These are phyloP conservation scores for Myriosclerotinia curreyana DNA, from an alignment of 2,329 filamentous ascomycete species.

Conservation along the genomic window DNA sequence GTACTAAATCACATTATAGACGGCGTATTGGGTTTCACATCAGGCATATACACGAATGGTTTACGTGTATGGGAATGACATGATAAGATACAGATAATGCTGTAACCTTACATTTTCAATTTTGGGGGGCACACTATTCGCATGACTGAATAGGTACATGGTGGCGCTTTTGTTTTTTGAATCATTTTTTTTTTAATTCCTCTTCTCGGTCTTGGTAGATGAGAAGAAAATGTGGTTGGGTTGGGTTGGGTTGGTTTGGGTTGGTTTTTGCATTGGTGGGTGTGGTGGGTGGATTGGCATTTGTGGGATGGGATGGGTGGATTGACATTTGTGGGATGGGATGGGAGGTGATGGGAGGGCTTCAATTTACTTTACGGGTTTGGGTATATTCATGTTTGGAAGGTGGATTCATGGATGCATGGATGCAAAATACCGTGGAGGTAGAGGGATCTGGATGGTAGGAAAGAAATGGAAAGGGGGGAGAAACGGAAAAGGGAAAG, in stretches of 20 bases:
- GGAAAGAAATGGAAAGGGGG: not conserved
- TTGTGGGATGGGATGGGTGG: not conserved
- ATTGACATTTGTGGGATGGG: not conserved
- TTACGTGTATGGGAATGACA: not conserved
- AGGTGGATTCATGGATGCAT: not conserved
- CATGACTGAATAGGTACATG: too few species aligned
- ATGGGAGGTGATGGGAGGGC: not conserved
- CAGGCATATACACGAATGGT: conserved; percentile 1
- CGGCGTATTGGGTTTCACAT: conserved; percentile 14
- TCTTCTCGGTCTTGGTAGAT: not conserved
- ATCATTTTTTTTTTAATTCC: not conserved
- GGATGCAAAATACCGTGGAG: not conserved
- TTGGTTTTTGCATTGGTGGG: not conserved
- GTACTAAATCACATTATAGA: conserved; percentile 12
- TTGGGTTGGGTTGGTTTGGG: not conserved
- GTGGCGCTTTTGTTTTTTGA: not conserved
- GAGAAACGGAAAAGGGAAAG: not conserved
- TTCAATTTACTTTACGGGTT: not conserved
- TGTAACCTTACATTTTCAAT: not conserved
- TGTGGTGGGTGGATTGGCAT: not conserved
- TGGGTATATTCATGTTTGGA: not conserved
- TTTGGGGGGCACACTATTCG: not conserved
- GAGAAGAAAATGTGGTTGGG: not conserved
- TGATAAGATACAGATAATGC: conserved; percentile 11
- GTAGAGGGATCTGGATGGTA: not conserved